Conservation (phyloP, 805 yeast species). For the Blastobotrys attinorum region DNA sequence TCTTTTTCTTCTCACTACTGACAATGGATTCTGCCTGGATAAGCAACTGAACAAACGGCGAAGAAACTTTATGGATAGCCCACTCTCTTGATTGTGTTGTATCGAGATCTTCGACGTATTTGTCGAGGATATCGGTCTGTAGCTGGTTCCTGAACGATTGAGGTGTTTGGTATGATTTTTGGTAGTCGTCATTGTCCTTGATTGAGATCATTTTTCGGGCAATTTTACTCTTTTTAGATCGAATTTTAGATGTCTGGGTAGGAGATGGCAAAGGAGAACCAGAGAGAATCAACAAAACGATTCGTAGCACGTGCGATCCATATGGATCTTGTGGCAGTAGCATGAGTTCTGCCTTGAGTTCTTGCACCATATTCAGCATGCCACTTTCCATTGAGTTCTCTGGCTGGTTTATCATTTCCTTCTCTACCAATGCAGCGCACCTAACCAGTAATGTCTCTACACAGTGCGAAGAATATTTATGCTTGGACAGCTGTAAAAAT, state of each 20-base stretch:
- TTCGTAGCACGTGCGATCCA: conserved; percentile 80
- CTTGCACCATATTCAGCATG: conserved; percentile 57
- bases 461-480: conserved; percentile 91
- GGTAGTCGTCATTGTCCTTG: conserved; percentile 66
- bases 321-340: conserved; percentile 67
- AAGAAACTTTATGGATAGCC: conserved; percentile 71
- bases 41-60: conserved; percentile 78
- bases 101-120: conserved; percentile 29
- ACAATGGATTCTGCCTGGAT: conserved; percentile 75
- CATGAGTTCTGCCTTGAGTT: conserved; percentile 50
- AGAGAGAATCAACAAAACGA: conserved; percentile 59
- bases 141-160: conserved; percentile 56
- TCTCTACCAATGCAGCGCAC: conserved; percentile 65
- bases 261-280: conserved; percentile 76
- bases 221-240: conserved; percentile 73
- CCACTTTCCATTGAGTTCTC: conserved; percentile 51
- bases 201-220: conserved; percentile 92
- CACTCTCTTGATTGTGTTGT: conserved; percentile 55
- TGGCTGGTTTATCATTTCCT: conserved; percentile 46
- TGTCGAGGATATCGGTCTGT: conserved; percentile 25
- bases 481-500: conserved; percentile 67
- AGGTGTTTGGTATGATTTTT: conserved; percentile 62
- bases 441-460: conserved; percentile 76
- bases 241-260: conserved; percentile 54
- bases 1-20: conserved; percentile 50